Conservation (phyloP, 306 rosid genomes). For the Senna siamea region DNA sequence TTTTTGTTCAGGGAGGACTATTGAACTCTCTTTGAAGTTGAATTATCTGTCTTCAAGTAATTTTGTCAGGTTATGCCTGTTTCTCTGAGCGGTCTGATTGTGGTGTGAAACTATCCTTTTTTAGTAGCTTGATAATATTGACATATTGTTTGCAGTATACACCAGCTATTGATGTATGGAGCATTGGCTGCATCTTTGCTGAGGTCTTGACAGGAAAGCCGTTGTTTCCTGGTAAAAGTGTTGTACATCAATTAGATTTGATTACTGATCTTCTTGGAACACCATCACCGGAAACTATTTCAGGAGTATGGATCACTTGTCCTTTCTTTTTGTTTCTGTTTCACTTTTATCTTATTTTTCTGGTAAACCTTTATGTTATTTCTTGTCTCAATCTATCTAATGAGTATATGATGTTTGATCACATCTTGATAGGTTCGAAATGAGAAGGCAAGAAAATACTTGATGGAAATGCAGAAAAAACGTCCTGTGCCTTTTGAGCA, state of each 20-base stretch:
- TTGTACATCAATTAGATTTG: constrained; percentile 81
- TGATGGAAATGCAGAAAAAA: constrained; percentile 62
- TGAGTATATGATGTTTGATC: constrained; percentile 5
- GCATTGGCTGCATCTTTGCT: constrained; percentile 52
- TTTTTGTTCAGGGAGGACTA: constrained; percentile 99
- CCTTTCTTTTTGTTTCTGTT: constrained; percentile 22
- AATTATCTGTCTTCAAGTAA: constrained; percentile 44
- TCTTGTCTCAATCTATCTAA: background rate
- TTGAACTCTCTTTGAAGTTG: constrained; percentile 20
- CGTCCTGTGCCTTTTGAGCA: constrained; percentile 57
- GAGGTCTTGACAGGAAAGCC: constrained; percentile 65
- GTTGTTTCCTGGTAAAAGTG: constrained; percentile 86
- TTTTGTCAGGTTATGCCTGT: constrained; percentile 40
- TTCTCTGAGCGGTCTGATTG: constrained; percentile 16
- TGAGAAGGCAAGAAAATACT: constrained; percentile 78
- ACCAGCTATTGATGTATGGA: constrained; percentile 50
- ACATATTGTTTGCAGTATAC: constrained; percentile 42
- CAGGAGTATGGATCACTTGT: constrained; percentile 57
- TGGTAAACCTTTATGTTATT: background rate
- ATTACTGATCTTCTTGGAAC: constrained; percentile 91
- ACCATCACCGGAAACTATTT: constrained; percentile 60
- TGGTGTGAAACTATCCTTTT: background rate
- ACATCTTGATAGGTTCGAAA: constrained; percentile 65
- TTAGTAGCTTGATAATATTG: constrained; percentile 10
- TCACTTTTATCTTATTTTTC: constrained; percentile 24